A percentile compares a stretch with the other conserved stretches of the same genome.
Evolutionary conservation across 441 rosid species (phyloP).

Genomic region (Eutrema salsugineum): DNA sequence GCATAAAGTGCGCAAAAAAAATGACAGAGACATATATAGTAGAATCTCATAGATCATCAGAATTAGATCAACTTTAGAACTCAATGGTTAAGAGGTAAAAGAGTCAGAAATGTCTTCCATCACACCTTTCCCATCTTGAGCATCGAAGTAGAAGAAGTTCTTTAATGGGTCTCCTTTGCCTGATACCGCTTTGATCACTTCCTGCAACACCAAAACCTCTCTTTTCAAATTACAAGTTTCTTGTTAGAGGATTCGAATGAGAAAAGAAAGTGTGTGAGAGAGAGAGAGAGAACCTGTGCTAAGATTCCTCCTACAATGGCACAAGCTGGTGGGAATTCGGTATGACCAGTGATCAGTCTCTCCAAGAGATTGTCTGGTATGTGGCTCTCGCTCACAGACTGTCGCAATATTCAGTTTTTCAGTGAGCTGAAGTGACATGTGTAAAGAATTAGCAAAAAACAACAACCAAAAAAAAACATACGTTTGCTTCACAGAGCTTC

Average conservation of each 20-base stretch:
- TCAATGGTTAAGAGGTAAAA: constrained; percentile 19
- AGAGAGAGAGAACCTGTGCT: constrained; percentile 59
- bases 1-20: not conserved
- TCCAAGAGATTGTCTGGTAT: constrained; percentile 60
- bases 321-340: constrained; percentile 84
- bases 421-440: not conserved
- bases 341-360: constrained; percentile 46
- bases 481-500: constrained; percentile 69
- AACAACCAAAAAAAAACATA: constrained; percentile 22
- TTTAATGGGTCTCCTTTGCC: constrained; percentile 81
- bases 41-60: not conserved
- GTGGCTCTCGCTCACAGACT: constrained; percentile 56
- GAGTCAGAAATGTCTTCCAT: constrained; percentile 65
- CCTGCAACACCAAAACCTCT: constrained; percentile 39
- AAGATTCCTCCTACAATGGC: constrained; percentile 83
- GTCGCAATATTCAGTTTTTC: constrained; percentile 15
- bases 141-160: constrained; percentile 67
- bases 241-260: not conserved
- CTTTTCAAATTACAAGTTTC: not conserved
- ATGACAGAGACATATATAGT: not conserved
- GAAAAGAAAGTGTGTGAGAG: not conserved
- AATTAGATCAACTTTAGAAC: not conserved
- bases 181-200: constrained; percentile 83
- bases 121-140: constrained; percentile 46
- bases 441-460: not conserved